Evolutionary conservation across 1,139 yeast species (phyloP).

Genomic region (Taphrina communis): DNA sequence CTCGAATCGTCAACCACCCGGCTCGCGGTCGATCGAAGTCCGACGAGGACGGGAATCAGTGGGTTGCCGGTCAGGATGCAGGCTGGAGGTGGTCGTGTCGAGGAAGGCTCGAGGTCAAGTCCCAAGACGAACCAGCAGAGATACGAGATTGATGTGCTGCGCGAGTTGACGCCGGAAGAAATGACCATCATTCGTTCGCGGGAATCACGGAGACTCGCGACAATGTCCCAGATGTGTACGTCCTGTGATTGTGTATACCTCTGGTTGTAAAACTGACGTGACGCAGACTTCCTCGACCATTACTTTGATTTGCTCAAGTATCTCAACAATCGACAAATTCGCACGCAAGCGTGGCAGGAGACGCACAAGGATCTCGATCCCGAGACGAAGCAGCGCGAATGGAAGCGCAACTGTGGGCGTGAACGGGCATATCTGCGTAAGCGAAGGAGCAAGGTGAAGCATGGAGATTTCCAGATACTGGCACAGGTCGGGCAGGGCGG

Average conservation of each 20-base stretch:
- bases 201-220: conserved; percentile 73
- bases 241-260: neutral
- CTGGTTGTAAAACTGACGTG: conserved; percentile 10
- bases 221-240: conserved; percentile 66
- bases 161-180: conserved; percentile 39
- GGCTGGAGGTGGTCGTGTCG: neutral
- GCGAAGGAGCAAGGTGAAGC: conserved; percentile 87
- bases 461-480: conserved; percentile 92
- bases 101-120: neutral
- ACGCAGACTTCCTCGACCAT: conserved; percentile 75
- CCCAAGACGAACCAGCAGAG: conserved; percentile 1
- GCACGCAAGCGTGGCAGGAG: conserved; percentile 69
- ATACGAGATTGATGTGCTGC: conserved; percentile 33
- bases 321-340: conserved; percentile 81
- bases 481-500: conserved; percentile 99
- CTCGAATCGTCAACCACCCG: neutral
- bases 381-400: conserved; percentile 60
- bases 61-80: conserved; percentile 16
- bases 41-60: conserved; percentile 35
- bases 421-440: conserved; percentile 86
- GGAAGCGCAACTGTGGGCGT: conserved; percentile 81
- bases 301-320: conserved; percentile 96
- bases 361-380: conserved; percentile 23
- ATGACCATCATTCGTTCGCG: conserved; percentile 39
- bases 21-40: conserved; percentile 34